Percentiles rank a stretch among this genome's conserved stretches.
Conservation (phyloP, 2,329 filamentous ascomycete genomes). For the Trichoderma atrobrunneum region DNA sequence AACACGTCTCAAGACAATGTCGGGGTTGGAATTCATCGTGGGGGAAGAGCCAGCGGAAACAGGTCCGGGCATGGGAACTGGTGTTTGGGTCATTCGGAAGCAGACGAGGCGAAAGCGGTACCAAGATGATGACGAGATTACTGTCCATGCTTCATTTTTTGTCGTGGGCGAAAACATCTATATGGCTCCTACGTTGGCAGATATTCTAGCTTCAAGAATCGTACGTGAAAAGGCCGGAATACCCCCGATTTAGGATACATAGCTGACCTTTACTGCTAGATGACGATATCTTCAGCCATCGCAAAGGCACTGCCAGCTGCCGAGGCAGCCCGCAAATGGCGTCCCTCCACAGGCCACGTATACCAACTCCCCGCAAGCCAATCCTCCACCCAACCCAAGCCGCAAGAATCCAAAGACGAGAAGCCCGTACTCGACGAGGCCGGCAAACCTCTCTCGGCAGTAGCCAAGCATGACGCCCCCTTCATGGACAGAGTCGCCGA, state of each 20-base stretch:
- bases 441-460: slow-evolving; percentile 29
- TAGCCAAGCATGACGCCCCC: slow-evolving; percentile 39
- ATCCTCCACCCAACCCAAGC: slow-evolving; percentile 26
- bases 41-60: slow-evolving; percentile 63
- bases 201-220: slow-evolving; percentile 58
- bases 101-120: slow-evolving; percentile 60
- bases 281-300: slow-evolving; percentile 54
- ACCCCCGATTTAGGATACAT: background rate
- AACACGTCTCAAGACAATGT: slow-evolving; percentile 60
- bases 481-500: slow-evolving; percentile 51
- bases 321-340: slow-evolving; percentile 52
- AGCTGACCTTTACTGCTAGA: slow-evolving; percentile 34
- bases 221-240: slow-evolving; percentile 38
- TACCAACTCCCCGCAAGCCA: slow-evolving; percentile 43
- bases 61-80: slow-evolving; percentile 61
- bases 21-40: slow-evolving; percentile 64
- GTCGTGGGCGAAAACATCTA: slow-evolving; percentile 65
- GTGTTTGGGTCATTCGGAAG: slow-evolving; percentile 69
- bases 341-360: slow-evolving; percentile 51
- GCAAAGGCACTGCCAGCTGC: slow-evolving; percentile 51
- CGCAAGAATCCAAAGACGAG: slow-evolving; percentile 43
- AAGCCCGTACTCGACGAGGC: slow-evolving; percentile 46
- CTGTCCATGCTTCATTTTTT: slow-evolving; percentile 60
- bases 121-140: slow-evolving; percentile 57
- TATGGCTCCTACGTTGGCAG: slow-evolving; percentile 60